Base-by-base conservation (phyloP, 1,139 yeast species). In the Debaryomycetaceae sp. region DNA sequence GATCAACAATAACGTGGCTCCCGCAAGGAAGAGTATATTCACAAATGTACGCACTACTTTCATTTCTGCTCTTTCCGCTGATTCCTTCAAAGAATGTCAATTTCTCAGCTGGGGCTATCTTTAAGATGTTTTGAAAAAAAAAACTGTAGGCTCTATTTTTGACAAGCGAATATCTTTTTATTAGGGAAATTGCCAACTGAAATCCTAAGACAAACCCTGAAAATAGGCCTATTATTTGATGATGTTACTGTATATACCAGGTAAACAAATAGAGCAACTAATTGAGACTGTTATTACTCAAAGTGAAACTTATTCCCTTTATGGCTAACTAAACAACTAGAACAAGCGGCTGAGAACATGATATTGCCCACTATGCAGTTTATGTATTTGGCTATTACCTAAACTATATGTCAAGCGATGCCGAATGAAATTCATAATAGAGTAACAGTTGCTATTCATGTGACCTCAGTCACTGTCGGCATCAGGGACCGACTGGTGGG, bases 1-100 rank as follows among this genome's bases (percentile, higher is more conserved):
- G 34, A 85, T 63, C 49, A 85, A 70, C 52, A 85, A 67, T 51
- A 86, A 66, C 37, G 80, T 70, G 38, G 87, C 61, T 37, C 85
- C 79, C 14, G 77, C 75, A 51, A 74, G 68, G 49, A 74, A 67
- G 53, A 74, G 48, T 44, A 72, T 60, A 60, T 73, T 74, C 45
- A 72, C 45, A 41, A 68, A 42, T 23, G 75, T 70, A 51, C 54
- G 61, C 45, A 63, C 49, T 33, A 66, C 49, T 56, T 59, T 74
- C 78, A 73, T 73, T 36, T 24, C 40, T n/a, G 9, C 31, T 13
- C 24, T 6, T 35, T 39, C 34, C 30, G 36, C 37, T 11, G 24
- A 20, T 11, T 11, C 2, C 13, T 39, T 20, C 27, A 27, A 13
- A 17, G 17, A 7, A 22, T 27, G 41, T 31, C 41, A 39, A 31